These are phyloP conservation scores for Lipomyces yamadae DNA, from an alignment of 805 yeast genomes.

Conservation along the genomic window DNA sequence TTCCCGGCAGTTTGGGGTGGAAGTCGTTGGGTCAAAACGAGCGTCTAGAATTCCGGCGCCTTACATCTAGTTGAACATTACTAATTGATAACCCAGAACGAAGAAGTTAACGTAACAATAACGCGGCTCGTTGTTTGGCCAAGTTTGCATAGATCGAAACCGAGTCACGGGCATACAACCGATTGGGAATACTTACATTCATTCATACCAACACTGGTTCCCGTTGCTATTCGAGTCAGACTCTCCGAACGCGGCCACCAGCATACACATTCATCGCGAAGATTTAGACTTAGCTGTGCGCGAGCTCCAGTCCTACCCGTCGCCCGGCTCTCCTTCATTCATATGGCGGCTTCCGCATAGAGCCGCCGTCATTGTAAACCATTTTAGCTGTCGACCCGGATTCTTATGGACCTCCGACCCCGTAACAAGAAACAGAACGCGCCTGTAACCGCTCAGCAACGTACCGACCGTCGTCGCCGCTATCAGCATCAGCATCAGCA, in stretches of 20 bases:
- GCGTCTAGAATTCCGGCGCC: neutral
- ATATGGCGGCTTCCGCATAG: slow-evolving; percentile 8
- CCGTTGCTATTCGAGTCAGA: slow-evolving; percentile 13
- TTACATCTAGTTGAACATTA: neutral
- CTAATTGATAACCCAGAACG: neutral
- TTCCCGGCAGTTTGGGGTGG: neutral
- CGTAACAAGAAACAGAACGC: slow-evolving; percentile 12
- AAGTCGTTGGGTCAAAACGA: neutral
- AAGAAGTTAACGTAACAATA: neutral
- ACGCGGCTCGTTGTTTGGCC: neutral
- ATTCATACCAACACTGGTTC: neutral
- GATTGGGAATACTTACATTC: neutral
- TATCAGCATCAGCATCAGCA: slow-evolving; percentile 12
- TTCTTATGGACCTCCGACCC: slow-evolving; percentile 30
- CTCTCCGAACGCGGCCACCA: neutral
- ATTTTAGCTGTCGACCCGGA: slow-evolving; percentile 4
- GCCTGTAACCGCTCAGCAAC: slow-evolving; percentile 16
- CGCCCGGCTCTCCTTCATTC: slow-evolving; percentile 3
- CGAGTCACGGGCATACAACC: neutral
- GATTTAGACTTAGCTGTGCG: neutral
- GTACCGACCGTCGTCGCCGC: slow-evolving; percentile 19
- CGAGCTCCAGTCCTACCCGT: neutral
- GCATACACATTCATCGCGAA: neutral
- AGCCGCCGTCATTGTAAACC: slow-evolving; percentile 1
- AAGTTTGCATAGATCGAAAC: neutral